Percentiles rank a stretch among this genome's conserved stretches.
Conservation (phyloP, 2,329 filamentous ascomycete species). For the Allantophomopsis lycopodina region DNA sequence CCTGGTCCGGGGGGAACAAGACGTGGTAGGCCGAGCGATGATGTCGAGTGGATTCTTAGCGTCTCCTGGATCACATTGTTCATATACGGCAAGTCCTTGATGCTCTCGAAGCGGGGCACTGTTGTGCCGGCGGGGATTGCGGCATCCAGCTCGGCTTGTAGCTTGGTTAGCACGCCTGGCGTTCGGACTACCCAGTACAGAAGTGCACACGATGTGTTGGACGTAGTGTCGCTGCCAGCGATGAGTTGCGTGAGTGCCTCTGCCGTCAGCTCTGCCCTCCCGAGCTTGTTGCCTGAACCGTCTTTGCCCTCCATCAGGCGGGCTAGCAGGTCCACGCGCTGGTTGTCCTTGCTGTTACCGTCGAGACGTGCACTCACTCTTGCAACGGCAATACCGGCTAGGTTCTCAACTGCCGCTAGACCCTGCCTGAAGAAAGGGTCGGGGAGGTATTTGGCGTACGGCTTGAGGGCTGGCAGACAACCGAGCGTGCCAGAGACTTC, state of each 20-base stretch:
- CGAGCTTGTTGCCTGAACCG: conserved; percentile 59
- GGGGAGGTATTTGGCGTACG: conserved; percentile 64
- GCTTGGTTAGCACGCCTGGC: conserved; percentile 52
- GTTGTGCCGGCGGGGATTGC: conserved; percentile 42
- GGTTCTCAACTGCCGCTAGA: conserved; percentile 56
- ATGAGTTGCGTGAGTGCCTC: conserved; percentile 81
- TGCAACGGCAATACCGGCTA: conserved; percentile 76
- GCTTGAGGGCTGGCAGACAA: conserved; percentile 57
- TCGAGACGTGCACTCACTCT: conserved; percentile 62
- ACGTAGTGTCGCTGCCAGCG: conserved; percentile 60
- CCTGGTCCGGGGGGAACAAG: conserved; percentile 48
- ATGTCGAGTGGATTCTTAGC: conserved; percentile 72
- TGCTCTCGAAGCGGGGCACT: conserved; percentile 56
- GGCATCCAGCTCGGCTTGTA: conserved; percentile 59
- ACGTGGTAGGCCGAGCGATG: conserved; percentile 69
- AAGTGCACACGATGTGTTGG: conserved; percentile 67
- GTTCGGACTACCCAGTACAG: conserved; percentile 60
- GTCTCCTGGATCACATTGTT: conserved; percentile 66
- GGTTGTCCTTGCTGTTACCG: conserved; percentile 40
- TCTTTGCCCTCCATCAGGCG: conserved; percentile 78
- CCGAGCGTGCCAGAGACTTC: conserved; percentile 73
- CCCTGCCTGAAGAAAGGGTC: conserved; percentile 68
- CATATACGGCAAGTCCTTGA: conserved; percentile 64
- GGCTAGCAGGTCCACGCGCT: conserved; percentile 65
- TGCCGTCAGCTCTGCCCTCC: conserved; percentile 66